These are phyloP conservation scores for Prunus campanulata DNA, from an alignment of 306 rosid genomes.

Conservation along the genomic window DNA sequence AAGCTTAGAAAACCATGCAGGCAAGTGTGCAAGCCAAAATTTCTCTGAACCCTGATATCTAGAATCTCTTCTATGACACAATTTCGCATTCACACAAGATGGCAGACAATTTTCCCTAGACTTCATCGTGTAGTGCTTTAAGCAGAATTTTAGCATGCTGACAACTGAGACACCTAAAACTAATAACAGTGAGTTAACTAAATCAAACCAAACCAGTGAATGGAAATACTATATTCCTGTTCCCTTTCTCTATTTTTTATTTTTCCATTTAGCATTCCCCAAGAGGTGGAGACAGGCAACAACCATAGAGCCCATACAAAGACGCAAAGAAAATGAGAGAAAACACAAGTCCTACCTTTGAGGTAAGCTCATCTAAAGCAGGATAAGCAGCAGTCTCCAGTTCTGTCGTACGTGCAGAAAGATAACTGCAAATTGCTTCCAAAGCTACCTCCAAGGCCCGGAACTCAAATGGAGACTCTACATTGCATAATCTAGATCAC, in stretches of 20 bases:
- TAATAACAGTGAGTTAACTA: not conserved
- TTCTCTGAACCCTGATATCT: not conserved
- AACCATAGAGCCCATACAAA: not conserved
- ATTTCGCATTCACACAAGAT: too few species aligned
- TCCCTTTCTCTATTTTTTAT: not conserved
- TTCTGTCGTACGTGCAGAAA: constrained; percentile 90
- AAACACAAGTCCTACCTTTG: constrained; percentile 54
- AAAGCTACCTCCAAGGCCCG: constrained; percentile 94
- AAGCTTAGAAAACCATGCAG: not conserved
- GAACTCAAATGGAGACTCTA: constrained; percentile 95
- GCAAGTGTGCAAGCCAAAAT: not conserved
- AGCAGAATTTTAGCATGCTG: constrained; percentile 5
- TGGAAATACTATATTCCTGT: not conserved
- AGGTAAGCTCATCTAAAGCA: constrained; percentile 90
- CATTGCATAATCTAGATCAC: constrained; percentile 40
- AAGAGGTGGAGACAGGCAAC: not conserved
- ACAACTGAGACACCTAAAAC: not conserved
- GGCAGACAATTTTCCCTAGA: not conserved
- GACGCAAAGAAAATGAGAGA: constrained; percentile 13
- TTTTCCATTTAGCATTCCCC: constrained; percentile 3
- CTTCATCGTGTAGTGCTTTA: not conserved
- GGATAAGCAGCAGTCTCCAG: constrained; percentile 94
- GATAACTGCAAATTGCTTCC: constrained; percentile 96
- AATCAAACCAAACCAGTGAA: not conserved
- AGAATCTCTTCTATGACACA: not conserved